phyloP scores from a whole-genome alignment of 768 basidiomycete genomes.

The Crassisporium funariophilum region DNA sequence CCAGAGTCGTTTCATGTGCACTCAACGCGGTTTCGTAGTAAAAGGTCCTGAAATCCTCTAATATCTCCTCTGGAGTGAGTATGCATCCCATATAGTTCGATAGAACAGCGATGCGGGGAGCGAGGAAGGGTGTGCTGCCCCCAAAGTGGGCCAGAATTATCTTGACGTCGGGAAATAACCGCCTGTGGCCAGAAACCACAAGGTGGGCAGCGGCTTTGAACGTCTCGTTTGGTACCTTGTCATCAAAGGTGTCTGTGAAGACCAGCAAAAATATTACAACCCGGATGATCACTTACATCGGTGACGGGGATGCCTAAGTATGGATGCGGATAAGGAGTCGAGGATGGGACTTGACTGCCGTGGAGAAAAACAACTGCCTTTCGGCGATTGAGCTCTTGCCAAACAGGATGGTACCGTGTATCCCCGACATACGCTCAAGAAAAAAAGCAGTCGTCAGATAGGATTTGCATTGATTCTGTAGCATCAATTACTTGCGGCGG shows the following conservation, averaged over 20 bases:
- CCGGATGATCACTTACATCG: constrained; percentile 47
- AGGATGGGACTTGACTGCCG: constrained; percentile 66
- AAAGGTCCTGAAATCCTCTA: constrained; percentile 69
- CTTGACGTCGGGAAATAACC: constrained; percentile 57
- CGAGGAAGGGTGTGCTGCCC: constrained; percentile 67
- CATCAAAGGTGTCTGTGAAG: constrained; percentile 1
- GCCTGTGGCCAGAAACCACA: constrained; percentile 69
- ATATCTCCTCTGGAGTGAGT: constrained; percentile 63
- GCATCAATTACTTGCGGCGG: constrained; percentile 48
- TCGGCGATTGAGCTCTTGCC: constrained; percentile 67
- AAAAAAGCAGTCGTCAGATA: neutral
- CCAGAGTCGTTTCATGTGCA: constrained; percentile 53
- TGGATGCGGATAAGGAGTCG: constrained; percentile 63
- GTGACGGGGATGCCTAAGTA: constrained; percentile 68
- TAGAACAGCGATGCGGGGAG: constrained; percentile 68
- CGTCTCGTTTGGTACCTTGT: constrained; percentile 78
- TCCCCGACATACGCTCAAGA: constrained; percentile 66
- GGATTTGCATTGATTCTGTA: neutral
- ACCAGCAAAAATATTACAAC: neutral
- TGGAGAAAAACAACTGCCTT: constrained; percentile 70
- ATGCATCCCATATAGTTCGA: constrained; percentile 70
- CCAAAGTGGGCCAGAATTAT: constrained; percentile 77
- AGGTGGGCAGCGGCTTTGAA: constrained; percentile 81
- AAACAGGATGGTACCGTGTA: constrained; percentile 62
- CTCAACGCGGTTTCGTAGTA: constrained; percentile 77